These are phyloP conservation scores for Thielaviopsis musarum DNA, from an alignment of 2,329 filamentous ascomycete genomes.

Conservation along the genomic window DNA sequence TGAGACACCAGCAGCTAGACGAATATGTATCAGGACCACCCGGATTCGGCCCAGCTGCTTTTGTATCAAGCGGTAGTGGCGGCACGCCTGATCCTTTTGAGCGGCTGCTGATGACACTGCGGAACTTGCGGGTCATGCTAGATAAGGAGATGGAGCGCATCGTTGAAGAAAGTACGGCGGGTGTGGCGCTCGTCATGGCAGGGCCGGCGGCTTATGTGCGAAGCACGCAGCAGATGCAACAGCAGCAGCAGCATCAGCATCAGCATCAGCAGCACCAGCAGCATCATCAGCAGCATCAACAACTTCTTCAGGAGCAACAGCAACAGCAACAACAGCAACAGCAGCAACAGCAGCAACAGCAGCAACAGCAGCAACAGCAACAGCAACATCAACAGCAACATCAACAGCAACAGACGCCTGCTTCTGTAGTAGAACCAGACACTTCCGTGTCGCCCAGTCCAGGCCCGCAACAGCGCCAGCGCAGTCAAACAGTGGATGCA, in stretches of 20 bases:
- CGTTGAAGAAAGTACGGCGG: not conserved
- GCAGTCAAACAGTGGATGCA: no score
- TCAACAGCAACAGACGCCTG: no score
- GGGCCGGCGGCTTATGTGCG: not conserved
- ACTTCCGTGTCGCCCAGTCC: no score
- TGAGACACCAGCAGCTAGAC: constrained; percentile 6
- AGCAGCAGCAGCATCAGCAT: not conserved
- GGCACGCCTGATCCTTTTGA: constrained; percentile 11
- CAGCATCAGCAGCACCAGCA: not conserved
- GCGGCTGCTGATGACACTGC: constrained; percentile 10
- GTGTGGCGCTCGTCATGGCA: not conserved
- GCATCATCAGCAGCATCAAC: constrained; percentile 6
- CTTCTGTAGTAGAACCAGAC: no score
- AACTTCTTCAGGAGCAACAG: not conserved
- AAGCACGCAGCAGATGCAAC: not conserved
- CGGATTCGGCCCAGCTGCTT: not conserved
- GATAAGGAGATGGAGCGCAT: constrained; percentile 11
- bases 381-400: no score
- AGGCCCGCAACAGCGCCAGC: no score
- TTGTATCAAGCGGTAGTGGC: not conserved
- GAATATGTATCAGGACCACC: not conserved
- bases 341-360: constrained; percentile 8
- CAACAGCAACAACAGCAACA: not conserved
- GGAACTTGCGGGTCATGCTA: constrained; percentile 8
- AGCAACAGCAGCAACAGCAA: not conserved